phyloP scores from a whole-genome alignment of 2,329 filamentous ascomycete genomes.

The Colletotrichum ledebouriae region DNA sequence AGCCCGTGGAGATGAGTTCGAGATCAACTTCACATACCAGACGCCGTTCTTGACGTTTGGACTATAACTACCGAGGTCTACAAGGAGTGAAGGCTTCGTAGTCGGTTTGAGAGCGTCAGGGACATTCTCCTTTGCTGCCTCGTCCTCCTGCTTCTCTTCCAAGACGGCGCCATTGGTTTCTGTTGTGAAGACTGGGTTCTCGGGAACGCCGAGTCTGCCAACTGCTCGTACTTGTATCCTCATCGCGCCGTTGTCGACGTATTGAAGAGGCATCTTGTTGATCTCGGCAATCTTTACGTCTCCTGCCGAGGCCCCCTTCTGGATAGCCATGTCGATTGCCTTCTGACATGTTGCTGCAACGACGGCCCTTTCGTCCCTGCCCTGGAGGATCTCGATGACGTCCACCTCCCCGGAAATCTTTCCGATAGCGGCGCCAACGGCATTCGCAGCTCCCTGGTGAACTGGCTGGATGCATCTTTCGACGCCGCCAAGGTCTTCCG shows the following conservation, averaged over 20 bases:
- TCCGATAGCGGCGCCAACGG: conserved; percentile 71
- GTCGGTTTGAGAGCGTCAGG: conserved; percentile 49
- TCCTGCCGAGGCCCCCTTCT: conserved; percentile 32
- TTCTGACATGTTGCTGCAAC: conserved; percentile 55
- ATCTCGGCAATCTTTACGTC: conserved; percentile 61
- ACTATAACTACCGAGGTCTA: conserved; percentile 48
- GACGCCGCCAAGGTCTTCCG: conserved; percentile 62
- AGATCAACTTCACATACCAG: conserved; percentile 45
- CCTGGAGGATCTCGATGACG: conserved; percentile 61
- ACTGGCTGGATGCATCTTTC: conserved; percentile 64
- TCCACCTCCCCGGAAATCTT: conserved; percentile 67
- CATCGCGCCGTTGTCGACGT: conserved; percentile 53
- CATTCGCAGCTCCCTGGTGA: conserved; percentile 69
- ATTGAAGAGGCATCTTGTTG: conserved; percentile 57
- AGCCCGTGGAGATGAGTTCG: conserved; percentile 45
- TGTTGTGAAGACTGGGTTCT: conserved; percentile 40
- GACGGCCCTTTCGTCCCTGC: conserved; percentile 53
- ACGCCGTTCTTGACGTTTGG: conserved; percentile 30
- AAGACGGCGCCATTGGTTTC: conserved; percentile 41
- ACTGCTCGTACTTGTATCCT: conserved; percentile 53
- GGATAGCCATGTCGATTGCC: conserved; percentile 37
- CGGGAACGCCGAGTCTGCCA: conserved; percentile 50
- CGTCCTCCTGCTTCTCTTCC: conserved; percentile 42
- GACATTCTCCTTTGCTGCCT: conserved; percentile 47
- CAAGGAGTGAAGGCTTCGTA: conserved; percentile 49